Evolutionary conservation across 2,329 filamentous ascomycete genomes (phyloP), one percentile per base, ranked within the genome.

Genomic region (Colletotrichum sp.): DNA sequence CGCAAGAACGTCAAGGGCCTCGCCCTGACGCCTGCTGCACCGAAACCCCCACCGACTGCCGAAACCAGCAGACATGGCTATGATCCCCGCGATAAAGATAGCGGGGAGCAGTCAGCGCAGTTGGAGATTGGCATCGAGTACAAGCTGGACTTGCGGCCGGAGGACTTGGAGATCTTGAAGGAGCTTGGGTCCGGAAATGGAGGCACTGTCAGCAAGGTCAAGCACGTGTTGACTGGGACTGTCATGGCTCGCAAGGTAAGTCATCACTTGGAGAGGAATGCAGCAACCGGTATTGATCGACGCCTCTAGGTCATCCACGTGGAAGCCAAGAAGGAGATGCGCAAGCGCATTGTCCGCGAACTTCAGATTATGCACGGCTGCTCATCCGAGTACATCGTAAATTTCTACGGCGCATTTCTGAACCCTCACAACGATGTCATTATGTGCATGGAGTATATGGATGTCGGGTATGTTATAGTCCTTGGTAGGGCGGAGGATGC

Each of bases 401-500:
- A 94, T 71, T 99, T 98, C 85, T 99, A 99, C 82, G 97, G 97
- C 76, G 97, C 97, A 49, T 99, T 99, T 83, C 91, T 99, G 82
- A 99, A 98, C 83, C 95, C 98, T 82, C 96, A 96, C 77, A 96
- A 98, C 83, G 97, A 99, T 87, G 98, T 99, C 75, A 98, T 99
- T 80, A 96, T 99, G 93, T 99, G 97, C 85, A 99, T 99, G 97
- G 97, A 99, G 85, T 99, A 99, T 84, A 98, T 98, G 95, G 97
- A 99, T 86, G 95, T 96, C 84, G 97, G 97, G 97, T 99, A 90
- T 86, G 95, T 88, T 60, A 9, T n/a, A 12, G 5, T 8, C 12
- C 10, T 36, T 18, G 18, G 21, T 24, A n/a, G 49, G 24, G 13
- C 30, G 6, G 10, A 12, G n/a, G 30, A 12, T 26, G 12, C 21